Base-by-base conservation (phyloP, 2,329 filamentous ascomycete species). In the Dothideomycetes sp. region DNA sequence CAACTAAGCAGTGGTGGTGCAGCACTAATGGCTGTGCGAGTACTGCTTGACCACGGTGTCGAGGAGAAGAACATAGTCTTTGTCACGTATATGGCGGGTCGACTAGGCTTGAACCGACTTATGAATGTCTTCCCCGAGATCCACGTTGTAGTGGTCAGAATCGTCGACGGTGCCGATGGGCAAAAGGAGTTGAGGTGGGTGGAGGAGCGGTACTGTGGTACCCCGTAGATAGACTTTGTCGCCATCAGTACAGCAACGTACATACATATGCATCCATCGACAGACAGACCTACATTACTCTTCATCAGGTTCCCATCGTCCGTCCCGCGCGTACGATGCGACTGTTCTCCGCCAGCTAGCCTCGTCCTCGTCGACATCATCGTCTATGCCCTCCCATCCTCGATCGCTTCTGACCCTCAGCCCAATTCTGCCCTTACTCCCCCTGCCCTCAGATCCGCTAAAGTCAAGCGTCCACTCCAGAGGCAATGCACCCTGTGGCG, bases 11-110 rank as follows among this genome's bases (percentile, higher is more conserved):
- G 81, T 45, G 91, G 91, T 32, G 89, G 88, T 27, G 76, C 77
- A 10, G 77, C 77, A 4, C 66, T 98, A 42, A 98, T 98, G 91
- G 87, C 91, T 1, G 88, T 96, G 31, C 83, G 91, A 54, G 85
- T 96, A n/a, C 67, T 98, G 38, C 78, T 94, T 12, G 91, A 98
- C 58, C 88, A 96, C 55, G 91, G 91, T 9, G 88, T 96, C 5
- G 66, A 76, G 4, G 80, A 91, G 55, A 75, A 85, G 34, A 80
- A 73, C 48, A 94, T 98, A 48, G 84, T 95, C 24, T 81, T 96
- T 57, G 88, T 94, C 30, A 94, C 89, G 3, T 95, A 93, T 57
- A 82, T 86, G 48, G 89, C 88, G 3, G 89, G 89, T 7, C 79
- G 79, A 48, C 77, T 84, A 50, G 91, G 88, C 1, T 59, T 96